Base-by-base conservation (phyloP, 2,329 filamentous ascomycete species). In the Colletotrichum liaoningense region DNA sequence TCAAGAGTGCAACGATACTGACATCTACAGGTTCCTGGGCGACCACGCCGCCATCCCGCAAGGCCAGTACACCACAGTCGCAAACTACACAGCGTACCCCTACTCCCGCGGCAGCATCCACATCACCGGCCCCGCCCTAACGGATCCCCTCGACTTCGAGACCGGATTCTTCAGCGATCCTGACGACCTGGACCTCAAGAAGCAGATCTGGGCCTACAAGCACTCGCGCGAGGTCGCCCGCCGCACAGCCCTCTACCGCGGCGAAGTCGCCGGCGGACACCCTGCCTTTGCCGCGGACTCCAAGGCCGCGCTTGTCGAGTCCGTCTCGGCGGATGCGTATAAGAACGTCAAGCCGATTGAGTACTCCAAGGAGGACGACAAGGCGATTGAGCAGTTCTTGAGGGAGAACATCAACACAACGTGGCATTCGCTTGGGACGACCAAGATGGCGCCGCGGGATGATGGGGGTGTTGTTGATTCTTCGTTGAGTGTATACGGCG, bases 191-290 rank as follows among this genome's bases (percentile, higher is more conserved):
- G 91, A 93, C 77, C 60, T 92, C 49, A 88, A 89, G 80, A 90
- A 88, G 77, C 87, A 90, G 24, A 77, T 91, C 4, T 93, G 91
- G 90, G 87, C 84, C 0, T 93, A 93, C 83, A 93, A 93, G 80
- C 88, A 88, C 76, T 84, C 86, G n/a, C 89, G 92, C 1, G 90
- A 92, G 78, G 87, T 93, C 67, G 84, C 86, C 59, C 87, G 91
- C 2, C 88, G 90, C 5, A 88, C 90, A 77, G 79, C 84, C 1
- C 85, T 87, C 76, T 92, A 88, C 80, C 79, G 85, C 72, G 84
- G 89, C 76, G 84, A 89, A 76, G 49, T 86, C 3, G 79, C 81
- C 4, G 74, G 79, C 5, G 79, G 83, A 0, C 86, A 88, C 66
- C 88, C 88, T 1, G 77, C 79, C 14, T 89, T 89, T 76, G 77